phyloP scores from a whole-genome alignment of 805 yeast species.

The Candida montana region DNA sequence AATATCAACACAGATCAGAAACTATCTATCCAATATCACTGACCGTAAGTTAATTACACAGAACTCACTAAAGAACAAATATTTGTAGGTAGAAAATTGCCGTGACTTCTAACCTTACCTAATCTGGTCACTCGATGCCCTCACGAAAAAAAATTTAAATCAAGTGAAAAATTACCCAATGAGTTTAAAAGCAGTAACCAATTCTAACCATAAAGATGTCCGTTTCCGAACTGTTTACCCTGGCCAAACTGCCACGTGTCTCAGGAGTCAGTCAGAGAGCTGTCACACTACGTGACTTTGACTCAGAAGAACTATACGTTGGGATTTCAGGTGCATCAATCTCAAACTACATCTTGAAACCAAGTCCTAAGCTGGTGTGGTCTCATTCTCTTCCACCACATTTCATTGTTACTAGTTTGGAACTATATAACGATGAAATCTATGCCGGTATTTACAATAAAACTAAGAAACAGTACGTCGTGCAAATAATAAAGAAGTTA shows the following conservation, averaged over 20 bases:
- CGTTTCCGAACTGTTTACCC: constrained; percentile 19
- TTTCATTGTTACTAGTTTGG: constrained; percentile 29
- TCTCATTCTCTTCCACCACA: constrained; percentile 45
- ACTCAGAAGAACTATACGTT: constrained; percentile 18
- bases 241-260: constrained; percentile 23
- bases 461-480: constrained; percentile 13
- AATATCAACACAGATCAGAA: too few relatives aligned
- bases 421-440: constrained; percentile 6
- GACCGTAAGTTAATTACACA: too few relatives aligned
- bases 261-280: constrained; percentile 17
- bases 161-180: background rate
- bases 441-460: constrained; percentile 19
- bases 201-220: too few relatives aligned
- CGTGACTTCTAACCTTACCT: background rate
- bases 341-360: constrained; percentile 37
- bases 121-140: background rate
- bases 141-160: background rate
- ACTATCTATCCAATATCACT: too few relatives aligned
- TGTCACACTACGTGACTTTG: constrained; percentile 10
- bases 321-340: constrained; percentile 27
- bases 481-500: constrained; percentile 17
- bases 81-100: too few relatives aligned
- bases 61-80: too few relatives aligned
- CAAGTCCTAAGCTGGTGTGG: constrained; percentile 50
- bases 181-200: background rate